Conservation (phyloP, 441 rosid genomes). For the Rhodomyrtus psidioides region DNA sequence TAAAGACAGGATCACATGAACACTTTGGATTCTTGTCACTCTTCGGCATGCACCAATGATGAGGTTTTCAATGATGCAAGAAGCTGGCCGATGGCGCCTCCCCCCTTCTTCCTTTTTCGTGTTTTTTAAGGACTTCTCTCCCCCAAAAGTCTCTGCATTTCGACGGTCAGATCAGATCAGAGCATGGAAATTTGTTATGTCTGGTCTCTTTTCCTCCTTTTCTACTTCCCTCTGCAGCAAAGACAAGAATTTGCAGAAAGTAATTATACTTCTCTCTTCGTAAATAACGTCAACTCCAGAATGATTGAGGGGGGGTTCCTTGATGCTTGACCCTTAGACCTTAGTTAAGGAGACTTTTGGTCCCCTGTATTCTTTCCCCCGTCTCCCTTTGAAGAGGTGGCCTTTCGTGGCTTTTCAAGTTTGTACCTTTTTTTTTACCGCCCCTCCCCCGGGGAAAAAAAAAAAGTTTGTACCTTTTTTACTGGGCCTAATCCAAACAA, state of each 20-base stretch:
- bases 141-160: not conserved
- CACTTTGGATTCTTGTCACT: conserved; percentile 4
- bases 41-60: not conserved
- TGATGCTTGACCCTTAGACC: not conserved
- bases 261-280: not conserved
- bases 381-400: not conserved
- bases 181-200: not conserved
- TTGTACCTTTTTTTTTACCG: no score
- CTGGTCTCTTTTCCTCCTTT: not conserved
- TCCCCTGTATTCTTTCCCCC: not conserved
- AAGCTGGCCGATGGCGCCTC: not conserved
- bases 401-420: not conserved
- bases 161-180: not conserved
- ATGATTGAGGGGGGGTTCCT: not conserved
- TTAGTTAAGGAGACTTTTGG: not conserved
- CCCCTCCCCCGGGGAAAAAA: no score
- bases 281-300: not conserved
- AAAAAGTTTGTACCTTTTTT: not conserved
- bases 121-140: not conserved
- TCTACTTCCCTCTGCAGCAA: not conserved
- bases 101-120: not conserved
- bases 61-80: not conserved
- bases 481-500: not conserved
- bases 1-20: not conserved
- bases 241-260: not conserved